phyloP scores from a whole-genome alignment of 768 basidiomycete genomes.

The Terana coerulea region DNA sequence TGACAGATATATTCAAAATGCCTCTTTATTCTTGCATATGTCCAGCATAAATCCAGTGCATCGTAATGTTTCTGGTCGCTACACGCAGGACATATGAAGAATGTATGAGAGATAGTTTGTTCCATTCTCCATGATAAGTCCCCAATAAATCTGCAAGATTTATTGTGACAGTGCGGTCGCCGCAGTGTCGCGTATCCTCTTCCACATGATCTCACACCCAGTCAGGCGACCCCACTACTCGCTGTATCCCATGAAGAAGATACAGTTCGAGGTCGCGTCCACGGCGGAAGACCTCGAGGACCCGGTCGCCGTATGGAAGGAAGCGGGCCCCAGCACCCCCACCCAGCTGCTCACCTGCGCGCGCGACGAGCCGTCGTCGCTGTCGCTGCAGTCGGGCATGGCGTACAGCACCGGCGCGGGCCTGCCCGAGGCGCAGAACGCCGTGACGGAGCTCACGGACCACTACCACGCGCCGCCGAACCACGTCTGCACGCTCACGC shows the following conservation, averaged over 20 bases:
- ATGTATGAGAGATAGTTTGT: too few species aligned
- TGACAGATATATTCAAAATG: too few species aligned
- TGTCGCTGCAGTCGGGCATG: slow-evolving; percentile 30
- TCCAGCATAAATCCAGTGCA: too few species aligned
- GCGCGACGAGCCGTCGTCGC: slow-evolving; percentile 23
- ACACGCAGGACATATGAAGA: too few species aligned
- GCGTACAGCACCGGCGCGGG: slow-evolving; percentile 38
- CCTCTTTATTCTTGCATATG: too few species aligned
- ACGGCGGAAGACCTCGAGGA: slow-evolving; percentile 21
- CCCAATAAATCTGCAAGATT: too few species aligned
- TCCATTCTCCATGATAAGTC: too few species aligned
- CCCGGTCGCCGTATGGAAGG: slow-evolving; percentile 30
- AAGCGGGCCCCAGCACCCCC: slow-evolving; percentile 20
- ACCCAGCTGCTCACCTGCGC: slow-evolving; percentile 23
- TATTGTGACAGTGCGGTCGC: too few species aligned
- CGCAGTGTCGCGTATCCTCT: neutral
- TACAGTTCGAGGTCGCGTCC: slow-evolving; percentile 33
- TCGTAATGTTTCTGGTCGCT: too few species aligned
- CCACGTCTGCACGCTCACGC: slow-evolving; percentile 31
- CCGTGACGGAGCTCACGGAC: slow-evolving; percentile 31
- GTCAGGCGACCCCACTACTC: slow-evolving; percentile 34
- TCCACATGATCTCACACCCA: neutral
- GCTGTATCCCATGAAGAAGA: slow-evolving; percentile 31
- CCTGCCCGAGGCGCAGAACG: slow-evolving; percentile 27
- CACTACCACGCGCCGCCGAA: slow-evolving; percentile 31